phyloP scores from a whole-genome alignment of 1,139 yeast species.

The Insectozyma bohioensis region DNA sequence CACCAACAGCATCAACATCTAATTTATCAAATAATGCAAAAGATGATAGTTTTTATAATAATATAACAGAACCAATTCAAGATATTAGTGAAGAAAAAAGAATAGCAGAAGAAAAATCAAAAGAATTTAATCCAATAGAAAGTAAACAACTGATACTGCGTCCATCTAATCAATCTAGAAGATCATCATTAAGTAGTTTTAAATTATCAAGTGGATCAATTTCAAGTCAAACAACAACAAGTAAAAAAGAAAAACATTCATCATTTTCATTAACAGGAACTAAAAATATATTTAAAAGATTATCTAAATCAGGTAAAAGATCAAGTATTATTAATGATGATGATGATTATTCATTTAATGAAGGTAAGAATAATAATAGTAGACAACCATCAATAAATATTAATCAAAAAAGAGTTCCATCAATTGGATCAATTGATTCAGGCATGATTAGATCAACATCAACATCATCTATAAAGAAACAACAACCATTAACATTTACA shows the following conservation, averaged over 20 bases:
- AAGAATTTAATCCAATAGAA: conserved; percentile 3
- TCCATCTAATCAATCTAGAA: conserved; percentile 3
- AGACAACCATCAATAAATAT: too few species aligned
- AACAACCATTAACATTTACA: conserved; percentile 33
- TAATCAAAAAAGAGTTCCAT: conserved; percentile 7
- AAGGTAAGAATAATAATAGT: too few species aligned
- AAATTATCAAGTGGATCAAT: conserved; percentile 2
- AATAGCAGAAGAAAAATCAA: conserved; percentile 1
- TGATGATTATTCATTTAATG: too few species aligned
- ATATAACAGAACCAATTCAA: conserved; percentile 10
- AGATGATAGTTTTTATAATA: conserved; percentile 5
- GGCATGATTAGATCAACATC: conserved; percentile 10
- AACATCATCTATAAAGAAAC: conserved; percentile 3
- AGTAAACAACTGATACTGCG: too few species aligned
- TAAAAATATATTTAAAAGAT: conserved; percentile 34
- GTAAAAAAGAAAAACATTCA: conserved; percentile 17
- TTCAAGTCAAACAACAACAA: conserved; percentile 5
- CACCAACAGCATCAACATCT: conserved; percentile 27
- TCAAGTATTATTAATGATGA: conserved; percentile 17
- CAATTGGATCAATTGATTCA: conserved; percentile 8
- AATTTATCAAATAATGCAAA: conserved; percentile 14
- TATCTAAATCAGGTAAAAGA: conserved; percentile 30
- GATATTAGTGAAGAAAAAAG: conserved; percentile 8
- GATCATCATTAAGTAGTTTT: conserved; percentile 1
- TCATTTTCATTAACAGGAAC: conserved; percentile 31